Base-by-base conservation (phyloP, 2,329 filamentous ascomycete genomes). In the Fusarium buxicola region DNA sequence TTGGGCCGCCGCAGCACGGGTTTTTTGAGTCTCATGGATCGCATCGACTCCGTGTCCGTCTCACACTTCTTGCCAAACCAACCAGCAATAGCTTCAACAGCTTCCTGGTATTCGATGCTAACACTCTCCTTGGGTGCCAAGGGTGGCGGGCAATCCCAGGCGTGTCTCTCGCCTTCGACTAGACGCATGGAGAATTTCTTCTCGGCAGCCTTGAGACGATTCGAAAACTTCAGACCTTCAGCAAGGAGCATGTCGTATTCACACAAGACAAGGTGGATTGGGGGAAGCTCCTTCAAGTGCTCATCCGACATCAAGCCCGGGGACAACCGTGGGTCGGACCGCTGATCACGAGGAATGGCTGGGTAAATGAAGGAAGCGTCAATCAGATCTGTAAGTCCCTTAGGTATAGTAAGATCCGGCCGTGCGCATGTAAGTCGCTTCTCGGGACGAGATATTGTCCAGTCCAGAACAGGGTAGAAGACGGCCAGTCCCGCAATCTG, bases 211-310 rank as follows among this genome's bases (percentile, higher is more conserved):
- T 78, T 73, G 8, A 92, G 73, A 16, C 89, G 80, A 47, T 86
- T 80, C 10, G 85, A 82, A 61, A 93, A 89, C 5, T 80, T 78
- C 58, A 89, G 77, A 10, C 85, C 86, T 69, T 89, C 86, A 2
- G 76, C 77, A 9, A 86, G 79, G n/a, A 89, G 73, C 85, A 89
- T 89, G 70, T 89, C 86, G 72, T 82, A 85, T 75, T 89, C 87
- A 74, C 87, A 89, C 3, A 87, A 82, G 66, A 84, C 86, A 36
- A 89, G 75, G 15, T 88, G 78, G 3, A 89, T 73, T 13, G 83
- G 81, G 1, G 81, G 77, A 3, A 88, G 81, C 34, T 85, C 77
- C 10, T 75, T 75, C 4, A 89, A 66, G n/a, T 84, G 66, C 25
- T 80, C 78, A 61, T 86, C 82, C 0, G 81, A 73, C 54, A 87